Base-by-base conservation (phyloP, 1,284 basidiomycete species). In the Flammula alnicola region DNA sequence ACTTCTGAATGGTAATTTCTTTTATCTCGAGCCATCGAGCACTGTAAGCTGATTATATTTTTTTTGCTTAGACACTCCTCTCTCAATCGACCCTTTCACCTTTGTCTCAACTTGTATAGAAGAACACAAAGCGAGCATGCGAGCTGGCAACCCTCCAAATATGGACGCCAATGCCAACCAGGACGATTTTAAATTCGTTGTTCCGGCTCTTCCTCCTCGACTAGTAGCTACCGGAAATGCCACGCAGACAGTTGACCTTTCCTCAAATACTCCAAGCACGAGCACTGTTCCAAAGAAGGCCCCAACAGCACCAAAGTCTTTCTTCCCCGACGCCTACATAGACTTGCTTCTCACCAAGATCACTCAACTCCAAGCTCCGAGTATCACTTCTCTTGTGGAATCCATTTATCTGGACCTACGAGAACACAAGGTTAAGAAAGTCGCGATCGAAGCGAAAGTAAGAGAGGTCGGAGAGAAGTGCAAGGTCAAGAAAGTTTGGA, bases 401-500 rank as follows among this genome's bases (percentile, higher is more conserved):
- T 77, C 80, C 9, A 76, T 92, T 52, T 81, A 85, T 59, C 80
- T 84, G 54, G 86, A 86, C 27, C 70, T 92, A 37, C 79, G 79
- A 37, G 67, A 63, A 8, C 71, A 86, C 54, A 84, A 84, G 49
- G 79, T 92, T 49, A 91, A 85, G 74, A 93, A 92, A 74, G 87
- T 85, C 40, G 83, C 87, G 5, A 84, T 93, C 41, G 88, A 91
- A 67, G 83, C 82, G 5, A 92, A 92, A 65, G 73, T 93, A 26
- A 76, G 79, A 44, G 88, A 91, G 63, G 76, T 91, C 10, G 77
- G 79, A 12, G 86, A 86, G 68, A 89, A 88, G 63, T 81, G 80
- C 57, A 86, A 80, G 60, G 76, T 81, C 47, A 79, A 75, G 69
- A 89, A 80, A 64, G 69, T 83, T 52, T 91, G 88, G 88, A 67